A percentile compares a stretch with the other conserved stretches of the same genome.
Evolutionary conservation across 2,329 filamentous ascomycete species (phyloP).

Genomic region (Fusarium pseudoanthophilum): DNA sequence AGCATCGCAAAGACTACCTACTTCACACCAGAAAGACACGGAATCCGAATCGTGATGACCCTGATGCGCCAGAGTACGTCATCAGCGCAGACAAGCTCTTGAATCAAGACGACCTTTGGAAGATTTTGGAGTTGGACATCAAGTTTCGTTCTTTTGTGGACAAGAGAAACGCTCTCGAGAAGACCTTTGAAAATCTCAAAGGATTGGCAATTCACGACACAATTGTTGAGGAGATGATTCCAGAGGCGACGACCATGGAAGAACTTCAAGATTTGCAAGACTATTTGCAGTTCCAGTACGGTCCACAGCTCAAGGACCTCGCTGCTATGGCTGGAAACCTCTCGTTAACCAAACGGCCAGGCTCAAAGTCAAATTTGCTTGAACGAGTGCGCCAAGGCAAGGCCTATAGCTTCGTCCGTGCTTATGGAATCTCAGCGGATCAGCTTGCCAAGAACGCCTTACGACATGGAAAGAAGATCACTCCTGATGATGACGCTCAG

Average conservation of each 20-base stretch:
- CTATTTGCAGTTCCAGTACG: conserved; percentile 95
- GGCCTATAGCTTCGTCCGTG: conserved; percentile 84
- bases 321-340: conserved; percentile 70
- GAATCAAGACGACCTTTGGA: conserved; percentile 93
- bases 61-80: conserved; percentile 76
- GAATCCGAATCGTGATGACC: conserved; percentile 71
- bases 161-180: conserved; percentile 87
- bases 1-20: conserved; percentile 97
- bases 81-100: conserved; percentile 87
- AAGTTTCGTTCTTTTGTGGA: conserved; percentile 94
- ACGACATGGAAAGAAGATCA: conserved; percentile 79
- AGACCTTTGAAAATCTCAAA: conserved; percentile 79
- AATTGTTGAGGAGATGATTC: conserved; percentile 85
- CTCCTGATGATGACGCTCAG: conserved; percentile 84
- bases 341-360: conserved; percentile 80
- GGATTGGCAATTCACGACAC: conserved; percentile 72
- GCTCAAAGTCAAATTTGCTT: conserved; percentile 82
- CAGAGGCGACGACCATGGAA: conserved; percentile 84
- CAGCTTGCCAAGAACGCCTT: conserved; percentile 88
- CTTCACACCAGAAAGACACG: conserved; percentile 83
- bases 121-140: conserved; percentile 92
- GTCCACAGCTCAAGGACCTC: conserved; percentile 83
- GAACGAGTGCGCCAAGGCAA: conserved; percentile 86
- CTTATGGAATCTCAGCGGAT: conserved; percentile 90
- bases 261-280: conserved; percentile 97